Evolutionary conservation across 2,329 filamentous ascomycete genomes (phyloP).

Genomic region (Alternaria arborescens): DNA sequence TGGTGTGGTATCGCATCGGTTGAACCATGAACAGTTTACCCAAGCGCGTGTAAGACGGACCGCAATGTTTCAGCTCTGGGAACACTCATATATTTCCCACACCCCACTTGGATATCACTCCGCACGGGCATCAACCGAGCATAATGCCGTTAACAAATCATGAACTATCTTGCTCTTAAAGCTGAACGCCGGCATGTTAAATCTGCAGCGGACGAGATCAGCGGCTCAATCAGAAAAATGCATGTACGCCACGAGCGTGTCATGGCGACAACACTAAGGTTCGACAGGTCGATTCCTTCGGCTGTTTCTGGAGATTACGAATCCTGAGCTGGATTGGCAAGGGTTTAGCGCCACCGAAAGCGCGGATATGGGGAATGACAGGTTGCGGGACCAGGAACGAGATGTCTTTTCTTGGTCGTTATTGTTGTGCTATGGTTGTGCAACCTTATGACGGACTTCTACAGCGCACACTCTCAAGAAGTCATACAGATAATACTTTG

Average conservation of each 20-base stretch:
- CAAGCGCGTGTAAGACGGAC: background rate
- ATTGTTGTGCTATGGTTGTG: slow-evolving; percentile 2
- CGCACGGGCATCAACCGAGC: slow-evolving; percentile 10
- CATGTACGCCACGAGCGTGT: slow-evolving; percentile 7
- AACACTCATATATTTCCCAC: slow-evolving; percentile 18
- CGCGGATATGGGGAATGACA: slow-evolving; percentile 10
- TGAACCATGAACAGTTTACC: background rate
- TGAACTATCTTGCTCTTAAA: slow-evolving; percentile 8
- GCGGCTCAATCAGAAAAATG: slow-evolving; percentile 14
- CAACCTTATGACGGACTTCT: background rate
- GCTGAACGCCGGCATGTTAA: slow-evolving; percentile 5
- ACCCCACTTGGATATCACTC: slow-evolving; percentile 3
- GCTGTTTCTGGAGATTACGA: slow-evolving; percentile 22
- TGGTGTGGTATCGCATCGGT: background rate
- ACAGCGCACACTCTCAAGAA: background rate
- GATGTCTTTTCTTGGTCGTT: background rate
- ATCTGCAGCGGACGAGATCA: slow-evolving; percentile 4
- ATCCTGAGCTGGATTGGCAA: slow-evolving; percentile 6
- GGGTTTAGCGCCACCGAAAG: slow-evolving; percentile 11
- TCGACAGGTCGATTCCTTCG: slow-evolving; percentile 15
- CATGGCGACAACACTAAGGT: slow-evolving; percentile 6
- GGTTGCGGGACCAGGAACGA: background rate
- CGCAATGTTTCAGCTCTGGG: slow-evolving; percentile 11
- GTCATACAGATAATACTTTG: background rate
- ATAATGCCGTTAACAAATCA: slow-evolving; percentile 11